Conservation (phyloP, 2,329 filamentous ascomycete genomes). For the Phoma herbarum region DNA sequence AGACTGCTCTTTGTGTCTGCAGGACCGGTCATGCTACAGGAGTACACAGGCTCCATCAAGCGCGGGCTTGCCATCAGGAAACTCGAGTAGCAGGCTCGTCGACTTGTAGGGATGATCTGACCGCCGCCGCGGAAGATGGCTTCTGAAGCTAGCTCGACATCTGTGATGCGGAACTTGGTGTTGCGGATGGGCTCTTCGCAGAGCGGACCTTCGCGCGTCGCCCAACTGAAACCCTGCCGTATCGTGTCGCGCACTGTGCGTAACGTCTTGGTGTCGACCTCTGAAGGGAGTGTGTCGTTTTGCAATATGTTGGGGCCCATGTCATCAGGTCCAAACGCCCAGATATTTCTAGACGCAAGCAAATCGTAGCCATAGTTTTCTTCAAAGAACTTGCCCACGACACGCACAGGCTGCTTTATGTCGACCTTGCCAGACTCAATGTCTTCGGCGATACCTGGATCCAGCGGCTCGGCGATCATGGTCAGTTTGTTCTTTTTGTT, state of each 20-base stretch:
- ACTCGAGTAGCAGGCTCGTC: conserved; percentile 91
- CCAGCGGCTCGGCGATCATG: conserved; percentile 95
- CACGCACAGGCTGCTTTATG: conserved; percentile 90
- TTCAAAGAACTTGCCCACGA: conserved; percentile 96
- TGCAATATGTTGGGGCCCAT: conserved; percentile 94
- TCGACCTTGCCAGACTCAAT: conserved; percentile 91
- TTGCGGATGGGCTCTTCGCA: conserved; percentile 99
- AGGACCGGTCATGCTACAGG: conserved; percentile 90
- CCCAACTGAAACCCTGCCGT: conserved; percentile 96
- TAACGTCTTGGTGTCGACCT: conserved; percentile 92
- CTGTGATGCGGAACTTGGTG: conserved; percentile 95
- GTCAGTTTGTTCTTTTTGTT: conserved; percentile 99
- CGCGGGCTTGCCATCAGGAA: conserved; percentile 97
- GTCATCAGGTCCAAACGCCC: conserved; percentile 98
- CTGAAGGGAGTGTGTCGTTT: conserved; percentile 92
- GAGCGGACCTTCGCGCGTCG: conserved; percentile 89
- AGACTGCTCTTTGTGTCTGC: conserved; percentile 87
- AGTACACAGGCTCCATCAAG: conserved; percentile 96
- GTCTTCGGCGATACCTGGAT: conserved; percentile 92
- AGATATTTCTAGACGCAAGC: conserved; percentile 91
- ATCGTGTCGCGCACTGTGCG: conserved; percentile 90
- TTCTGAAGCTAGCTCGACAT: conserved; percentile 84
- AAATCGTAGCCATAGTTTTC: conserved; percentile 98
- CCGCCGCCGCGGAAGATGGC: conserved; percentile 95
- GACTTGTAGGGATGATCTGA: conserved; percentile 95